Evolutionary conservation across 768 basidiomycete species (phyloP), one percentile per base, ranked within the genome.

Genomic region (Sarcodon aspratus): DNA sequence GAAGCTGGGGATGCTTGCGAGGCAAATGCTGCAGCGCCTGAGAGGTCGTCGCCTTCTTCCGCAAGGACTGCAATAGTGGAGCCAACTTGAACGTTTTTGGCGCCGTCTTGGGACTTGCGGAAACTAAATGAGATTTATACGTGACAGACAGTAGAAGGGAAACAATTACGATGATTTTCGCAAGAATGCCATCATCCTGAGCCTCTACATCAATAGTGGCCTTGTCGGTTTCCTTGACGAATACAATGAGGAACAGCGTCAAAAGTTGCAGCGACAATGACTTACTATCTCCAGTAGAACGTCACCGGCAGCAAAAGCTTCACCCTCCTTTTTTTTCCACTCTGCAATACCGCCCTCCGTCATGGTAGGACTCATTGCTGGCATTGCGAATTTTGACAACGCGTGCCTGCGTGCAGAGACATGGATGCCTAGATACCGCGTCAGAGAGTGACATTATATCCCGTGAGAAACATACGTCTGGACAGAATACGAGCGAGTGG

Each of bases 331-430:
- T 71, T 88, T 86, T 76, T 98, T 98, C 94, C 96, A 99, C 33
- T 77, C 75, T 43, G 95, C 88, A 64, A 99, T 96, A 54, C 95
- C 96, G 54, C 96, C 96, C 72, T 98, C 96, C 3, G 93, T 93
- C 96, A 99, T 99, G 50, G 96, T 99, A 33, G 96, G 96, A 54
- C 91, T 95, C 95, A 98, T 99, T 57, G 96, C 93, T 50, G 93
- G 94, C 91, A 96, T 94, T 54, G 82, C 73, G 70, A 97, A 94
- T 63, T 82, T 89, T 52, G 86, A 71, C 56, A 98, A 76, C 36
- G 85, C 93, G 69, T 74, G 69, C 57, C 85, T 71, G 53, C 80
- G 78, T 48, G 83, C 75, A 32, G 94, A 93, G 59, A 77, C 75
- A 72, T 93, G 89, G 48, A 97, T 71, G 59, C 80, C 94, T 95